Percentiles rank a stretch among this genome's conserved stretches.
These are phyloP conservation scores for Solanum hybrid DNA, from an alignment of 305 asterid genomes.

Conservation along the genomic window DNA sequence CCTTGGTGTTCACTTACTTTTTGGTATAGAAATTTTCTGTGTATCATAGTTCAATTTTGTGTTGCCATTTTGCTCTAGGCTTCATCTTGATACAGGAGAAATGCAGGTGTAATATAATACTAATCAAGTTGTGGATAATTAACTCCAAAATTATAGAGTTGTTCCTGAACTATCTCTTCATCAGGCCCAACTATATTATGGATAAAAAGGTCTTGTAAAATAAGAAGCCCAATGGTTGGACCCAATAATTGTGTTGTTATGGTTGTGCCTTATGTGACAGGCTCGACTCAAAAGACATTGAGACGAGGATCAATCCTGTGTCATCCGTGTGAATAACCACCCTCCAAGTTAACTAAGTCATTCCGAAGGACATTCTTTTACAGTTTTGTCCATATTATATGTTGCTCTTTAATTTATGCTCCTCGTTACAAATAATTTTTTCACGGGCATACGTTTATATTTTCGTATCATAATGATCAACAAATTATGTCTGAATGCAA, in stretches of 20 bases:
- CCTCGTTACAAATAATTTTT: background rate
- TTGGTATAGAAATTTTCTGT: background rate
- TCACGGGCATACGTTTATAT: background rate
- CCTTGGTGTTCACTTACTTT: background rate
- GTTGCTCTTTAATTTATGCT: background rate
- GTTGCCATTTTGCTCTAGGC: background rate
- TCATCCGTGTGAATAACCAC: too few relatives aligned
- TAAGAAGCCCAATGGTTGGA: background rate
- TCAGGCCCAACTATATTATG: background rate
- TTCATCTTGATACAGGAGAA: background rate
- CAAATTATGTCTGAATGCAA: background rate
- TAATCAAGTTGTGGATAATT: background rate
- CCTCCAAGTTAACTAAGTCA: background rate
- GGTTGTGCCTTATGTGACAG: background rate
- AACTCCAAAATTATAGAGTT: background rate
- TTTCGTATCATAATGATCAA: background rate
- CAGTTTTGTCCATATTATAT: background rate
- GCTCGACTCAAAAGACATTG: background rate
- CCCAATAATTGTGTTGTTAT: background rate
- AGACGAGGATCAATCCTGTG: rapidly evolving
- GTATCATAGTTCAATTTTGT: background rate
- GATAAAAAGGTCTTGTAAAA: background rate
- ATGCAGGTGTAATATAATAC: background rate
- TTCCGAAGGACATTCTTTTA: too few relatives aligned
- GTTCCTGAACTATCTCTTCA: background rate